These are phyloP conservation scores for Brachypodium distachyon DNA, from an alignment of 202 grass and related monocot genomes.

Conservation along the genomic window DNA sequence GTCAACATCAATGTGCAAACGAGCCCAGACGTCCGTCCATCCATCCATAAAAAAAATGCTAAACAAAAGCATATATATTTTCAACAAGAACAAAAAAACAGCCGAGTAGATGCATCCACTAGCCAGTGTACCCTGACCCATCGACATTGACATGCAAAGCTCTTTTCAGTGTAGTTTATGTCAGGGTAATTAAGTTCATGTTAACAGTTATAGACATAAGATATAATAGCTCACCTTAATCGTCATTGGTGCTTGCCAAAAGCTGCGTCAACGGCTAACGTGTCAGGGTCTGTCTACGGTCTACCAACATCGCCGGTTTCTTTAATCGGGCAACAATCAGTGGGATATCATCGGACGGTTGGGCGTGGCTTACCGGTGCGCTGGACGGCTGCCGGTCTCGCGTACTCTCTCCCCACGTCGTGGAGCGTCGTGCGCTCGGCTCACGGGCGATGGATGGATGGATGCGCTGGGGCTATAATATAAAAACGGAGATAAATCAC, in stretches of 20 bases:
- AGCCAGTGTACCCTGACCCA: not conserved
- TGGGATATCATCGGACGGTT: not conserved
- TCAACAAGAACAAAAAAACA: too few relatives aligned
- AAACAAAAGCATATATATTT: not conserved
- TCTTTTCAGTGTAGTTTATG: not conserved
- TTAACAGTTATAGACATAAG: too few relatives aligned
- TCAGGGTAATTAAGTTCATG: not conserved
- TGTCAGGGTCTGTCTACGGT: not conserved
- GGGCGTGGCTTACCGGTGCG: not conserved
- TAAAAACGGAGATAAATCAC: not conserved
- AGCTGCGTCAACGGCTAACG: slow-evolving; percentile 9
- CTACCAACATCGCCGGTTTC: not conserved
- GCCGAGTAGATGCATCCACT: too few relatives aligned
- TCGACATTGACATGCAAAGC: not conserved
- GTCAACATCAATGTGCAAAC: not conserved
- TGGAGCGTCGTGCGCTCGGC: not conserved
- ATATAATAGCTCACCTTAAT: not conserved
- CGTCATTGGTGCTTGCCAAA: not conserved
- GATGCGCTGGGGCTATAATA: too few relatives aligned
- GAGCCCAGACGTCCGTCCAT: too few relatives aligned
- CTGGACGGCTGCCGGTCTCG: too few relatives aligned
- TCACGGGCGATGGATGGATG: too few relatives aligned
- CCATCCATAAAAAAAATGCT: not conserved
- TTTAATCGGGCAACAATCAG: not conserved
- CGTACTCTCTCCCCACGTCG: not conserved